Evolutionary conservation across 164 flowering plant species (phyloP).

Genomic region (Umbilicus rupestris): DNA sequence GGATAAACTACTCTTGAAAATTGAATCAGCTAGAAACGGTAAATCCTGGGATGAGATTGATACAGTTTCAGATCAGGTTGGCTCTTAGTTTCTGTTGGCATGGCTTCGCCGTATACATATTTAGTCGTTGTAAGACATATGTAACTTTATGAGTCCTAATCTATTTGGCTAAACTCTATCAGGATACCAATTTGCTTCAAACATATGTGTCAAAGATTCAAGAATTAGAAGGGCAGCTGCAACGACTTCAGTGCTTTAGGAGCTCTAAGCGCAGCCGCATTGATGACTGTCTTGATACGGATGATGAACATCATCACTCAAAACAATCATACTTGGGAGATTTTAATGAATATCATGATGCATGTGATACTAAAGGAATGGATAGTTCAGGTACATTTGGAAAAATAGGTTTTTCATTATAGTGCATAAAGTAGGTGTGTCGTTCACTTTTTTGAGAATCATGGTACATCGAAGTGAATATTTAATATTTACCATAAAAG

Average conservation of each 20-base stretch:
- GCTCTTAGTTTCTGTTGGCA: background rate
- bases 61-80: conserved; percentile 38
- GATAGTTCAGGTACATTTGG: conserved; percentile 35
- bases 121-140: background rate
- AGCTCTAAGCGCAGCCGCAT: conserved; percentile 21
- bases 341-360: conserved; percentile 31
- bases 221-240: conserved; percentile 69
- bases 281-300: conserved; percentile 43
- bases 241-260: conserved; percentile 33
- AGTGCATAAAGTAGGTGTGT: background rate
- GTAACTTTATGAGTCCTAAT: background rate
- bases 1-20: conserved; percentile 61
- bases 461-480: too few relatives aligned
- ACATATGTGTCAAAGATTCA: conserved; percentile 65
- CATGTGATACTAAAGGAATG: conserved; percentile 31
- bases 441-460: too few relatives aligned
- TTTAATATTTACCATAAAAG: too few relatives aligned
- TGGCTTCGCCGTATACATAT: background rate
- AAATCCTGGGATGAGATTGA: conserved; percentile 83
- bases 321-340: conserved; percentile 22
- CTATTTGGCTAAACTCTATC: conserved; percentile 14
- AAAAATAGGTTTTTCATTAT: background rate
- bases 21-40: conserved; percentile 69
- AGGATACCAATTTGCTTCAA: conserved; percentile 62
- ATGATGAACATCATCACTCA: conserved; percentile 41